Evolutionary conservation across 2,329 filamentous ascomycete genomes (phyloP).

Genomic region (Septoria linicola): DNA sequence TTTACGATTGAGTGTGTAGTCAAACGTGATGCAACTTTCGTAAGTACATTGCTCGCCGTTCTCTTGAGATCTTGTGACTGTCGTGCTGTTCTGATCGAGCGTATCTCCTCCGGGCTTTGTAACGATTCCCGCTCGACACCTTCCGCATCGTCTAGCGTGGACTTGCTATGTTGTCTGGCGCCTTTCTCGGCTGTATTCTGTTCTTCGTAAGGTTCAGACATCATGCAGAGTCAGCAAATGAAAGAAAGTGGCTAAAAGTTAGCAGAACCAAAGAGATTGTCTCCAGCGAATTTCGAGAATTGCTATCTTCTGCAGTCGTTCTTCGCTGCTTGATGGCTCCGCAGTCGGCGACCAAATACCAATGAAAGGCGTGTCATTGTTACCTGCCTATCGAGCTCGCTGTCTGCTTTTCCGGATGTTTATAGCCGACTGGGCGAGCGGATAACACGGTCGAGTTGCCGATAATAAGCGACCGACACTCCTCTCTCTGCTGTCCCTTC

Average conservation of each 20-base stretch:
- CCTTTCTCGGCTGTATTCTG: background rate
- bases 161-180: too few species aligned
- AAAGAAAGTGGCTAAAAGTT: background rate
- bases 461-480: too few species aligned
- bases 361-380: too few species aligned
- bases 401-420: too few species aligned
- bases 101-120: slow-evolving; percentile 22
- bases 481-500: too few species aligned
- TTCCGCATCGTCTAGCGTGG: slow-evolving; percentile 19
- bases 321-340: too few species aligned
- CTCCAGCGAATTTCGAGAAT: background rate
- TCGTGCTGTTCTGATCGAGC: slow-evolving; percentile 3
- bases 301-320: too few species aligned
- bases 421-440: too few species aligned
- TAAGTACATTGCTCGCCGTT: slow-evolving; percentile 34
- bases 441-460: too few species aligned
- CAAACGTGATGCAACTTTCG: slow-evolving; percentile 39
- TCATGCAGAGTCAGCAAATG: background rate
- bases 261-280: background rate
- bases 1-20: slow-evolving; percentile 37
- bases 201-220: background rate
- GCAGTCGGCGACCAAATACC: too few species aligned
- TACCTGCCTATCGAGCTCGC: too few species aligned
- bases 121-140: slow-evolving; percentile 26
- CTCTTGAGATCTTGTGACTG: slow-evolving; percentile 28